Evolutionary conservation across 768 basidiomycete species (phyloP).

Genomic region (Suillus bovinus): DNA sequence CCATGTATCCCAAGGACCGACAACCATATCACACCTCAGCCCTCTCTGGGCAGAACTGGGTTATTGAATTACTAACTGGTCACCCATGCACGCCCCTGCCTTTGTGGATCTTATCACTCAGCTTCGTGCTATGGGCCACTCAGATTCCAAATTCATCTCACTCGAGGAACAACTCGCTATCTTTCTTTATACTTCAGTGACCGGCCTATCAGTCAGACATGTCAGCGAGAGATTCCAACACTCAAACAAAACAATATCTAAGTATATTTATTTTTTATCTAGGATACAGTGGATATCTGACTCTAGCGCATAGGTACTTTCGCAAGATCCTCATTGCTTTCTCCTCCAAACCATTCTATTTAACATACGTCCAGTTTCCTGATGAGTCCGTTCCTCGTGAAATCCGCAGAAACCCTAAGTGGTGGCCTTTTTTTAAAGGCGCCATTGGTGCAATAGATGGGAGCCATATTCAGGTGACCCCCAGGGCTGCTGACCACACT

Average conservation of each 20-base stretch:
- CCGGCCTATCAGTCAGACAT: too few relatives aligned
- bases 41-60: conserved; percentile 20
- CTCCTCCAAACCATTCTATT: conserved; percentile 22
- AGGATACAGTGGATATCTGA: neutral
- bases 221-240: too few relatives aligned
- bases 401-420: conserved; percentile 28
- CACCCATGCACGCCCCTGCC: conserved; percentile 9
- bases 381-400: neutral
- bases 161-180: conserved; percentile 40
- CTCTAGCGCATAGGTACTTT: neutral
- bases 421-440: conserved; percentile 32
- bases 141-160: conserved; percentile 23
- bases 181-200: conserved; percentile 24
- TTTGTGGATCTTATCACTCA: neutral
- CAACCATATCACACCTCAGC: conserved; percentile 23
- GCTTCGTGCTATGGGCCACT: neutral
- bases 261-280: conserved; percentile 37
- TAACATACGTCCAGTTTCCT: conserved; percentile 21
- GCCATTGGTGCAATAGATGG: conserved; percentile 38
- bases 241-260: conserved; percentile 8
- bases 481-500: neutral
- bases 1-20: neutral
- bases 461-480: conserved; percentile 3
- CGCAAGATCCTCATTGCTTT: conserved; percentile 11
- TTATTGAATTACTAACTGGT: conserved; percentile 7